Base-by-base conservation (phyloP, 768 basidiomycete genomes). In the Lentinula edodes region DNA sequence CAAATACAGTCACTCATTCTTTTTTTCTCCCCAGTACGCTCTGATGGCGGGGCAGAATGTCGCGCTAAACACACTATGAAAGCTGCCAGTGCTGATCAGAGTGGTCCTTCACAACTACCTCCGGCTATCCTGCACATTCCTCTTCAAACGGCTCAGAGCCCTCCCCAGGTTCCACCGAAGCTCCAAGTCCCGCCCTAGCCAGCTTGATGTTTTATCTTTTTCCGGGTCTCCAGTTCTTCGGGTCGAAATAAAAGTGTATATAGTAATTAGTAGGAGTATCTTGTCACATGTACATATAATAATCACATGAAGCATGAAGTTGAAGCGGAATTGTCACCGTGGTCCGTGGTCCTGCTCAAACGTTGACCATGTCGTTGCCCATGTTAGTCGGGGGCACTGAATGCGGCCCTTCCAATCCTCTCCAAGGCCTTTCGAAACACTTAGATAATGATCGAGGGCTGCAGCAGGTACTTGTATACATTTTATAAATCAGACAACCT, bases 381-480 rank as follows among this genome's bases (percentile, higher is more conserved):
- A 82, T 91, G 80, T 87, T 95, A 18, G 81, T 87, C 20, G 84
- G 82, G 51, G 86, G 86, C 45, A 79, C 90, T 1, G 91, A 93
- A 48, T 96, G 93, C 65, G 94, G 94, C 0, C 93, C 94, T 6
- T 83, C 83, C 0, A 96, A 94, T 71, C 86, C 92, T 10, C 73
- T 96, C 16, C 90, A 92, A 68, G 83, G 81, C 15, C 83, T 96
- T 5, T 81, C 89, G 0, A 95, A 94, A 69, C 80, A 83, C 50
- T 88, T 93, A 64, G 90, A 91, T 65, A 80, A 83, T 48, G 93
- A 95, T 70, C 80, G 90, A 67, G 90, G 90, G 8, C 68, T 83
- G 1, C 90, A 91, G 71, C 91, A 92, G 78, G 91, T 93, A 67
- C 23, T 71, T 68, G n/a, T 20, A 42, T 51, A 51, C 23, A 54